Evolutionary conservation across 106 monocot species (phyloP).

Genomic region (Dendrobium nobile): DNA sequence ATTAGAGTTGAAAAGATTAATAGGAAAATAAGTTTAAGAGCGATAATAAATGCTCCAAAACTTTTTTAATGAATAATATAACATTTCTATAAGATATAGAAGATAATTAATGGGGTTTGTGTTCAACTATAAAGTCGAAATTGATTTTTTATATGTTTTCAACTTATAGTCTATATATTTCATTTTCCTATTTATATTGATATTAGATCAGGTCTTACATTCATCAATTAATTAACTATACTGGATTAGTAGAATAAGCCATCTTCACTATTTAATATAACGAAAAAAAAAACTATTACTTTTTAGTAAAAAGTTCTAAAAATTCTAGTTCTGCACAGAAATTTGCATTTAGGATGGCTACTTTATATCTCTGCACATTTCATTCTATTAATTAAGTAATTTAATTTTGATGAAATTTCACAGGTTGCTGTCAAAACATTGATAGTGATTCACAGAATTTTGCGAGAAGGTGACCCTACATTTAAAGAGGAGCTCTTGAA

Average conservation of each 20-base stretch:
- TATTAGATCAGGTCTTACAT: neutral
- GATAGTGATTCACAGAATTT: constrained; percentile 52
- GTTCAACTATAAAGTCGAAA: neutral
- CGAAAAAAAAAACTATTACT: neutral
- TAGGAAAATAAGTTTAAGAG: neutral
- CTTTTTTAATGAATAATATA: neutral
- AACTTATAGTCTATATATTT: neutral
- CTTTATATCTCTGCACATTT: neutral
- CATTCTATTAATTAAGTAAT: constrained; percentile 1
- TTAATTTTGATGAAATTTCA: constrained; percentile 8
- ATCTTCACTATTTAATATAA: neutral
- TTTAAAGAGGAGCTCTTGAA: constrained; percentile 56
- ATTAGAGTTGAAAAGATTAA: neutral
- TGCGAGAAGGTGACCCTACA: constrained; percentile 66
- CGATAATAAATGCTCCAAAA: neutral
- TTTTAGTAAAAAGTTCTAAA: neutral
- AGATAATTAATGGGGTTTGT: neutral
- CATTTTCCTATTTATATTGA: neutral
- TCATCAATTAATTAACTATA: neutral
- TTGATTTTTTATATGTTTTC: neutral
- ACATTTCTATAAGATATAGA: neutral
- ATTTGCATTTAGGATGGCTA: neutral
- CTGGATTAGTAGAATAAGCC: neutral
- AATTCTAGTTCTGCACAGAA: neutral
- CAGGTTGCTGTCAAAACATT: constrained; percentile 68